Evolutionary conservation across 495 filamentous ascomycete species (phyloP).

Genomic region (Daldinia vernicosa): DNA sequence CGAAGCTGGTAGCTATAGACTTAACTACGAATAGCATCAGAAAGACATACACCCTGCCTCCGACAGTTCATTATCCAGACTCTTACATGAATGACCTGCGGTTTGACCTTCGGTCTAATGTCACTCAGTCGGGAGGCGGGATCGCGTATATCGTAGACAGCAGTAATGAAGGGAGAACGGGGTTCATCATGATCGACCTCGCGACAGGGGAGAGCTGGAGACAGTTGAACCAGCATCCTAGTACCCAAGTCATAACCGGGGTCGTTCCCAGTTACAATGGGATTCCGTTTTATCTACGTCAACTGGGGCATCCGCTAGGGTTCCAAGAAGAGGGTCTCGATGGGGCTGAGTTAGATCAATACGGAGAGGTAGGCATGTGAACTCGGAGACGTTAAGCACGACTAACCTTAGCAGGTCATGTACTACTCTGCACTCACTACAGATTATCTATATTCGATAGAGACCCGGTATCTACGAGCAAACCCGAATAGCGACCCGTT

Average conservation of each 20-base stretch:
- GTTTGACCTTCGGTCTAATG: conserved; percentile 20
- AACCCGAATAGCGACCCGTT: conserved; percentile 44
- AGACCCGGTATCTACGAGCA: conserved; percentile 48
- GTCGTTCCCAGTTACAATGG: background rate
- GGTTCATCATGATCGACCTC: conserved; percentile 56
- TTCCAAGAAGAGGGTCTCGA: background rate
- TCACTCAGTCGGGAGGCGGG: conserved; percentile 48
- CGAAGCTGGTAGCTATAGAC: background rate
- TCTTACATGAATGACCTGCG: background rate
- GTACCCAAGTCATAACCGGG: conserved; percentile 16
- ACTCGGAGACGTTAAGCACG: background rate
- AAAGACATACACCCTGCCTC: background rate
- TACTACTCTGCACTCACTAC: conserved; percentile 52
- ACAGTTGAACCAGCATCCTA: conserved; percentile 49
- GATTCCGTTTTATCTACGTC: background rate
- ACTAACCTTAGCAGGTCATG: conserved; percentile 43
- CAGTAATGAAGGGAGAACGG: conserved; percentile 52
- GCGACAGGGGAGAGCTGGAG: conserved; percentile 52
- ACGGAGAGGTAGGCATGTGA: background rate
- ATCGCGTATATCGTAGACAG: conserved; percentile 55
- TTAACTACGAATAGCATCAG: background rate
- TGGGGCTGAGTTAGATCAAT: background rate
- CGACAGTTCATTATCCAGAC: background rate
- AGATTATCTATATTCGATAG: conserved; percentile 50
- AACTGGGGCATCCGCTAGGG: background rate